Base-by-base conservation (phyloP, 169 alveolate species). In the Eimeria mitis region DNA sequence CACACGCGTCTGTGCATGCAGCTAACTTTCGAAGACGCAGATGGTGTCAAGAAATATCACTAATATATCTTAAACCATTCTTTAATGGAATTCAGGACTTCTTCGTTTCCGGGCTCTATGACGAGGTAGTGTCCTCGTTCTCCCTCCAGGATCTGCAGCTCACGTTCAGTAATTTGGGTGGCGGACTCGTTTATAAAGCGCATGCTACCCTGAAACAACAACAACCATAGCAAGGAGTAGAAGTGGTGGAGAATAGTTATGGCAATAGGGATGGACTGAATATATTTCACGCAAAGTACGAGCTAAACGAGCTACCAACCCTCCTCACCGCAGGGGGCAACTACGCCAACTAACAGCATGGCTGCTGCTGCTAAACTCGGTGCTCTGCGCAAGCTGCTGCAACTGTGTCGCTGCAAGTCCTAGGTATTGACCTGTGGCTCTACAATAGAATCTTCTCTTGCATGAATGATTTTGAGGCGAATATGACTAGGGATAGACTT, bases 81-180 rank as follows among this genome's bases (percentile, higher is more conserved):
- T 21, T 61, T 85, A 31, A 59, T 85, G 6, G 76, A 47, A 6
- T 47, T 40, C 31, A 85, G 42, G 11, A 59, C 81, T 63, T 85
- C 79, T 40, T 52, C 56, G 81, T 85, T 85, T 34, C 49, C 92
- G n/a, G 76, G 92, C 92, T 85, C 92, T 23, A 59, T 85, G 42
- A 85, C 79, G 11, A 59, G 92, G 81, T 85, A 85, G 79, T 85
- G 92, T 44, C 92, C 92, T 63, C 92, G 68, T 9, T 85, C 81
- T 16, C 92, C 92, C 44, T 85, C 81, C 47, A 85, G 40, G 79
- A 85, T 52, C 31, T 61, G 61, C 78, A 85, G 92, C 44, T 61
- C 31, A 47, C 92, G 92, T 65, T 85, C 79, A 6, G 59, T 56
- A 21, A 85, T 85, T 42, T 85, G 92, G 68, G 63, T 37, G 11